Evolutionary conservation across 495 filamentous ascomycete species (phyloP), one percentile per base, ranked within the genome.

Genomic region (Neurospora sp.): DNA sequence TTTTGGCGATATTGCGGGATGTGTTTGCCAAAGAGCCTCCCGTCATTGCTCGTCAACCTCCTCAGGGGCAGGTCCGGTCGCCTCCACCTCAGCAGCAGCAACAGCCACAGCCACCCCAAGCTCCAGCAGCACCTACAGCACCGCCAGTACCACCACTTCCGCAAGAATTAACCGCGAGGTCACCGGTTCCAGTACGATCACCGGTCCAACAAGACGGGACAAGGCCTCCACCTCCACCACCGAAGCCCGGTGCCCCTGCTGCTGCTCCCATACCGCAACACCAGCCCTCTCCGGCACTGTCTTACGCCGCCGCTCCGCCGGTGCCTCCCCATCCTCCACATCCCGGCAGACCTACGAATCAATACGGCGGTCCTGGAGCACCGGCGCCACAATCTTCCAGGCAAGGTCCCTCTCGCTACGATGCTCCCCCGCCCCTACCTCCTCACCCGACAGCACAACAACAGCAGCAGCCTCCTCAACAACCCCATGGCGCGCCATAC

Each of bases 11-110:
- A 36, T 84, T 99, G 15, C 87, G 92, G 74, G 93, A 94, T 73
- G 87, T 98, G 2, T 99, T 99, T 79, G 90, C 94, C 28, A 96
- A 96, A 81, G 96, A 99, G 77, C 96, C 96, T 36, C 96, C 96
- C 0, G 93, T 98, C 31, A 88, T 93, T 72, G 88, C 93, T 71
- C 91, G 88, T 34, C 54, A 5, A 31, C 13, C 48, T 15, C 48
- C 19, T 31, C 48, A 62, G 13, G 48, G 21, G 0, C 48, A 59
- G 5, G 48, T 31, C 48, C 48, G 48, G 24, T 59, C 48, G 0
- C 48, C 48, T 59, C 48, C 48, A 28, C 48, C 54, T 71, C 89
- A 90, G 73, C 90, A 90, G 73, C 87, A 85, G 72, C 82, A 82
- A 45, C 77, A 83, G 39, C 84, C 86, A 70, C 79, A 84, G 0